Percentiles rank a stretch among this genome's conserved stretches.
Evolutionary conservation across 179 eudicot species (phyloP).

Genomic region (Camellia oleifera): DNA sequence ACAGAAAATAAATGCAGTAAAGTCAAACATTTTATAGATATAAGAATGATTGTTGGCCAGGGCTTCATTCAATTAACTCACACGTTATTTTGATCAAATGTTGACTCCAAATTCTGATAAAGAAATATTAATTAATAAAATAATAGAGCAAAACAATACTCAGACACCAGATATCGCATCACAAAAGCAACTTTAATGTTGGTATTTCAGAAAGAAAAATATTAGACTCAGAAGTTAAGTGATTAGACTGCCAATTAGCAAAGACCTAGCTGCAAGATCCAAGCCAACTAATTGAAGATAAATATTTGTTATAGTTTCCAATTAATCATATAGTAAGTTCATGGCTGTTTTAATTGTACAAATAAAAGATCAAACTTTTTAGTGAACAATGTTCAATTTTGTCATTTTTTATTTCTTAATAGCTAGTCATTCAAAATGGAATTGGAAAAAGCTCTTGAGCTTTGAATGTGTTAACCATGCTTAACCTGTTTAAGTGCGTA

Average conservation of each 20-base stretch:
- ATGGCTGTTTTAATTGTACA: neutral
- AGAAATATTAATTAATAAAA: neutral
- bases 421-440: neutral
- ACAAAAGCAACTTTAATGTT: neutral
- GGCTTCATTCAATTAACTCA: neutral
- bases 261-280: neutral
- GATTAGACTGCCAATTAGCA: neutral
- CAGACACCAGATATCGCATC: neutral
- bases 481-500: neutral
- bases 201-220: neutral
- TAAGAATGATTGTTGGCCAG: neutral
- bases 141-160: neutral
- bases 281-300: neutral
- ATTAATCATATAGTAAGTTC: neutral
- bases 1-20: conserved; percentile 16
- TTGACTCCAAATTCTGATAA: neutral
- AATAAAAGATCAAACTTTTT: neutral
- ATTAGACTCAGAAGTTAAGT: neutral
- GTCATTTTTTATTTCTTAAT: neutral
- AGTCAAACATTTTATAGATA: neutral
- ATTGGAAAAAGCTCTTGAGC: neutral
- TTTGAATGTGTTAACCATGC: neutral
- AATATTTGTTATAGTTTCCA: neutral
- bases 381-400: neutral
- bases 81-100: neutral